Conservation (phyloP, 192 early-diverging fungal species). For the Lobulomyces angularis region DNA sequence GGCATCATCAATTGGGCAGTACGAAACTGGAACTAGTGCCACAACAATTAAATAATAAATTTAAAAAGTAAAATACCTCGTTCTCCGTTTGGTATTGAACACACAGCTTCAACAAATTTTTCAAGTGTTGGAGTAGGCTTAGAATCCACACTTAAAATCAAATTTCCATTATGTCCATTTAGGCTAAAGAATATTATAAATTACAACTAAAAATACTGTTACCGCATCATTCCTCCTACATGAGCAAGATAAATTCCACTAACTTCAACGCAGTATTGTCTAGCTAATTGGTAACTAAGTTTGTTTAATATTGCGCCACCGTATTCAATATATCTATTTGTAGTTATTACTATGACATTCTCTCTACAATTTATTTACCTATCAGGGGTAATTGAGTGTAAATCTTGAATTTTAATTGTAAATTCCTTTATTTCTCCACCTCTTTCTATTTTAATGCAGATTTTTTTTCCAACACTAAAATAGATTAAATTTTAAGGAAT, state of each 20-base stretch:
- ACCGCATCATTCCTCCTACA: slow-evolving; percentile 49
- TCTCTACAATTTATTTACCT: no score
- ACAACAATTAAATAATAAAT: slow-evolving; percentile 54
- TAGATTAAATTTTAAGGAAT: not conserved
- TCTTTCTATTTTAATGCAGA: slow-evolving; percentile 52
- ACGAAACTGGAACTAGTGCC: slow-evolving; percentile 63
- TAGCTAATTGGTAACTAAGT: slow-evolving; percentile 37
- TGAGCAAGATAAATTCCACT: slow-evolving; percentile 73
- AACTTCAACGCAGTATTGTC: slow-evolving; percentile 34
- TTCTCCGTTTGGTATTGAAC: slow-evolving; percentile 12
- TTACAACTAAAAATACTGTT: no score
- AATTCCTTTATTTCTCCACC: slow-evolving; percentile 56
- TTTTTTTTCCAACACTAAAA: slow-evolving; percentile 39
- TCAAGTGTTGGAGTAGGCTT: slow-evolving; percentile 60
- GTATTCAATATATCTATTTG: slow-evolving; percentile 70
- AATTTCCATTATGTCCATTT: slow-evolving; percentile 50
- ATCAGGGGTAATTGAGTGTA: no score
- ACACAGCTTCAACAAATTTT: slow-evolving; percentile 62
- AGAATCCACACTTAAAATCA: slow-evolving; percentile 62
- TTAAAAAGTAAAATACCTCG: slow-evolving; percentile 5
- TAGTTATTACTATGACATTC: no score
- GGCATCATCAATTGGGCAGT: slow-evolving; percentile 67
- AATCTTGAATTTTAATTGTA: slow-evolving; percentile 45
- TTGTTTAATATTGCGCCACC: slow-evolving; percentile 64
- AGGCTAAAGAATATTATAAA: slow-evolving; percentile 58